These are phyloP conservation scores for Microglena sp. DNA, from an alignment of 139 green algal genomes.

Conservation along the genomic window DNA sequence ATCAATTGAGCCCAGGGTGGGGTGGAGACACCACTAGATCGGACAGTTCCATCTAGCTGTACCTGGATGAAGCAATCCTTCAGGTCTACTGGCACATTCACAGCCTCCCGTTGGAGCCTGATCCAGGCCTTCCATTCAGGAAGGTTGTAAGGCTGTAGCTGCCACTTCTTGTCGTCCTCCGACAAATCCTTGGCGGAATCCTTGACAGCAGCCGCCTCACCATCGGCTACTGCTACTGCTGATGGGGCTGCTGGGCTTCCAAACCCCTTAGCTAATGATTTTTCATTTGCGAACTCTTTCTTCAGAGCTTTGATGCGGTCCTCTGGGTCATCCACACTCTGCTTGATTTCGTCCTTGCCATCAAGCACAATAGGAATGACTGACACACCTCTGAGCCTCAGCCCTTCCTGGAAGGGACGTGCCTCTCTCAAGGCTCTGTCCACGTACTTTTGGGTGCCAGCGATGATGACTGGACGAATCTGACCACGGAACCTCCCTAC, in stretches of 20 bases:
- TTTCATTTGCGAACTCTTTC: constrained; percentile 54
- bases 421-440: no score
- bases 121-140: constrained; percentile 75
- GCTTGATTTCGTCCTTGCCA: no score
- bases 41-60: constrained; percentile 82
- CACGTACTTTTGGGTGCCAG: constrained; percentile 53
- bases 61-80: constrained; percentile 54
- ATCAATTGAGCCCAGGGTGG: constrained; percentile 74
- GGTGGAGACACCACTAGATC: constrained; percentile 54
- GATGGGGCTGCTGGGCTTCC: no score
- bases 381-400: no score
- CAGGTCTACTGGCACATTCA: constrained; percentile 9
- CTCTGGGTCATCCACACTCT: constrained; percentile 10
- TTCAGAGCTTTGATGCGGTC: constrained; percentile 53
- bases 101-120: constrained; percentile 54
- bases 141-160: constrained; percentile 33
- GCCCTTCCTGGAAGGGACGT: no score
- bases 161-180: constrained; percentile 56
- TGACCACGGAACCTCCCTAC: constrained; percentile 65
- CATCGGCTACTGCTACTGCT: no score
- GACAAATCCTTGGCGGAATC: constrained; percentile 9
- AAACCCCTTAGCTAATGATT: no score
- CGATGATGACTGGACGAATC: constrained; percentile 66
- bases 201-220: no score
- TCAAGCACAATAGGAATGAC: no score